Base-by-base conservation (phyloP, 495 filamentous ascomycete species). In the Rostrohypoxylon terebratum region DNA sequence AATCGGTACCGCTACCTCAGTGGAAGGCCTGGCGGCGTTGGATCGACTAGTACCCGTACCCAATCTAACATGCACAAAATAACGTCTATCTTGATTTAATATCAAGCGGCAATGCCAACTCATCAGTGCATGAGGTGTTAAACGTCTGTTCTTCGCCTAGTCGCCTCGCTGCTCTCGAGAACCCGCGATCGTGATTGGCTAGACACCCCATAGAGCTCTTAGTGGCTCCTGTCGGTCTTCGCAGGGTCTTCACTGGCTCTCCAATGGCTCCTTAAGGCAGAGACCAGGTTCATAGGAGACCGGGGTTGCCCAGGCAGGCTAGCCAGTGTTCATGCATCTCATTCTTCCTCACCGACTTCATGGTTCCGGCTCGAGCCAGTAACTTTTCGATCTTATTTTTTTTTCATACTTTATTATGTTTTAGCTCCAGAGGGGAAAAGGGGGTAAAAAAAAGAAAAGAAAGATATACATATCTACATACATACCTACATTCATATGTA, bases 31-130 rank as follows among this genome's bases (percentile, higher is more conserved):
- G 59, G 48, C 57, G 59, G 21, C 59, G 63, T 72, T 72, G 70
- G 67, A 72, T 69, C 55, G 75, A 57, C 62, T 69, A 64, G 69
- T 75, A 73, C 76, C 74, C 69, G 75, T 82, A 77, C 81, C 78
- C 68, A 69, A 82, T 85, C 81, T 77, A 81, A 82, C 75, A 75
- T 81, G 77, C 81, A 83, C 81, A 81, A 83, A 83, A 85, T 83
- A 79, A 83, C 79, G 82, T 78, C 82, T 80, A 80, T 82, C 81
- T 83, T 81, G 80, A 81, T 84, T 87, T 87, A 89, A 86, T 85
- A 84, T 88, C 85, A 86, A 90, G 85, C 86, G 74, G 88, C 87
- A 87, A 79, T 93, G 92, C 90, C 92, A 94, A 89, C 92, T 93
- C 92, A 94, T 93, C 91, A 90, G 82, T 92, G 90, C 92, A 90